Conservation (phyloP, 2,329 filamentous ascomycete genomes). For the Massarina eburnea region DNA sequence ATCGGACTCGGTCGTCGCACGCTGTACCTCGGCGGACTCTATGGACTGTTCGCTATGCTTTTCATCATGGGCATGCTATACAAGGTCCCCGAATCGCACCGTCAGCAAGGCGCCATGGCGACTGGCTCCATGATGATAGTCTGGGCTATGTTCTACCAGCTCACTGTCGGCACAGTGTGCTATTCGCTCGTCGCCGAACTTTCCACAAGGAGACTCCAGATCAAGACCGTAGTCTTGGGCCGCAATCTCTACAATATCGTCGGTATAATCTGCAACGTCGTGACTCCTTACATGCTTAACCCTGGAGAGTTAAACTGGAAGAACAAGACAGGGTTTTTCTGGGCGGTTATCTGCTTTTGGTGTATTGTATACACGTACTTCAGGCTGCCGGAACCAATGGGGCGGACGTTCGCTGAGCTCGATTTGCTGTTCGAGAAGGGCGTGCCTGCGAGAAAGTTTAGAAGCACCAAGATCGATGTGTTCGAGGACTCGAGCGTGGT, state of each 20-base stretch:
- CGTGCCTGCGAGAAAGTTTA: constrained; percentile 73
- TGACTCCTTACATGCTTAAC: constrained; percentile 94
- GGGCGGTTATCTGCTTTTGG: constrained; percentile 77
- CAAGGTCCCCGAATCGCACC: constrained; percentile 64
- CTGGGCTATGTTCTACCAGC: constrained; percentile 66
- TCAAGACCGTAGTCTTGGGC: constrained; percentile 88
- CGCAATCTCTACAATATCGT: constrained; percentile 78
- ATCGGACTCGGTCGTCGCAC: constrained; percentile 72
- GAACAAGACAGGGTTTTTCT: constrained; percentile 87
- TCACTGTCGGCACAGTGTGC: constrained; percentile 85
- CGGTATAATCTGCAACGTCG: constrained; percentile 75
- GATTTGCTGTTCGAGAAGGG: constrained; percentile 79
- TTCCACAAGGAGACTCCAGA: constrained; percentile 78
- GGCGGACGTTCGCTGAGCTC: constrained; percentile 81
- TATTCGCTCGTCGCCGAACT: constrained; percentile 87
- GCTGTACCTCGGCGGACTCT: constrained; percentile 74
- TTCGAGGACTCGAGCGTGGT: constrained; percentile 43
- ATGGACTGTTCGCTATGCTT: constrained; percentile 72
- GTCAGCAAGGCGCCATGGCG: constrained; percentile 66
- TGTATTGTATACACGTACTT: constrained; percentile 83
- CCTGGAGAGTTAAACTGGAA: constrained; percentile 84
- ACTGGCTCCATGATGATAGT: constrained; percentile 77
- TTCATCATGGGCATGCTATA: constrained; percentile 83
- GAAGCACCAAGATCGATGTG: constrained; percentile 57
- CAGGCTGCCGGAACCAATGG: constrained; percentile 76